Conservation (phyloP, 192 early-diverging fungal genomes). For the Allomyces arbusculus region DNA sequence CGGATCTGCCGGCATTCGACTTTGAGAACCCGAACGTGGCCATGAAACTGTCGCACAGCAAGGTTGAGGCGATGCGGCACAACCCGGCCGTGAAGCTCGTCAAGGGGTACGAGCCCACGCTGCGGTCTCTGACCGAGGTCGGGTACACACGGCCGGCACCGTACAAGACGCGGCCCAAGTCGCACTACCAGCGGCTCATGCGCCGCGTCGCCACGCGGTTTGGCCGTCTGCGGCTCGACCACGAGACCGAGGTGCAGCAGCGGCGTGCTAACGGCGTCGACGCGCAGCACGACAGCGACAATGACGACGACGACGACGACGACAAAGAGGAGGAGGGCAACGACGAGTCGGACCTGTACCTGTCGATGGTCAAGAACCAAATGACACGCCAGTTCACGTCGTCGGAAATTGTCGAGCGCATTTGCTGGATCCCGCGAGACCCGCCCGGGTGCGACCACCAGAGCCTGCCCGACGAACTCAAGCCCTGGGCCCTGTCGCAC, state of each 20-base stretch:
- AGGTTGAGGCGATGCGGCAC: background rate
- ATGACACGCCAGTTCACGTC: slow-evolving; percentile 21
- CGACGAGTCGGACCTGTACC: too few species aligned
- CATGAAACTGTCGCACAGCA: background rate
- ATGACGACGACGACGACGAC: slow-evolving; percentile 6
- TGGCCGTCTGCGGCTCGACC: too few species aligned
- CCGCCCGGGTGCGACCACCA: slow-evolving; percentile 27
- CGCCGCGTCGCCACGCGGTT: background rate
- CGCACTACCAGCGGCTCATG: slow-evolving; percentile 4
- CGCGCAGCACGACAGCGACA: slow-evolving; percentile 9
- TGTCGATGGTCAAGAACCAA: slow-evolving; percentile 18
- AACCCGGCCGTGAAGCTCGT: background rate
- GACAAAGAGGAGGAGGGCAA: slow-evolving; percentile 6
- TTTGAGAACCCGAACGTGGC: slow-evolving; percentile 25
- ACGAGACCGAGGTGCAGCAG: slow-evolving; percentile 24
- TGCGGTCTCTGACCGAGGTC: slow-evolving; percentile 1
- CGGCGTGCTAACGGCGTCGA: slow-evolving; percentile 13
- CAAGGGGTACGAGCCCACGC: slow-evolving; percentile 5
- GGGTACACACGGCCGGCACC: too few species aligned
- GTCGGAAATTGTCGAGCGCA: slow-evolving; percentile 24
- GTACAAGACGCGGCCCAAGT: background rate
- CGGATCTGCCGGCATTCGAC: slow-evolving; percentile 49
- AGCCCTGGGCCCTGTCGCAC: slow-evolving; percentile 32
- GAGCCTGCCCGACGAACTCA: slow-evolving; percentile 21
- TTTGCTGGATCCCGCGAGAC: slow-evolving; percentile 16